Evolutionary conservation across 2,329 filamentous ascomycete genomes (phyloP).

Genomic region (Xylariales sp.): DNA sequence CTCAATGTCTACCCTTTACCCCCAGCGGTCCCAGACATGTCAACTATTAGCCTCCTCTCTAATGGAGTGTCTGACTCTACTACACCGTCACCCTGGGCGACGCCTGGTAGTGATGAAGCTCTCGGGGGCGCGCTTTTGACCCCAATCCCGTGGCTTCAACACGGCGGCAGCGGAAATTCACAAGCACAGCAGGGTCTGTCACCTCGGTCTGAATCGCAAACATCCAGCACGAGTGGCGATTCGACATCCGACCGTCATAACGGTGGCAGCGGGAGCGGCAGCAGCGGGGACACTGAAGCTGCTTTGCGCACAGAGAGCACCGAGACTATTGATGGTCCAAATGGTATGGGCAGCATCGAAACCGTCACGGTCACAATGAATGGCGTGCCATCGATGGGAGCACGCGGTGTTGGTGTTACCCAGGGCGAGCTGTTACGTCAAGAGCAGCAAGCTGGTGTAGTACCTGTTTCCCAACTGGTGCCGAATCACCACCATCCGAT

Average conservation of each 20-base stretch:
- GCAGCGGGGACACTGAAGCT: constrained; percentile 44
- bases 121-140: constrained; percentile 87
- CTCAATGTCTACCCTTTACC: constrained; percentile 80
- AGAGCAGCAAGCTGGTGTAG: constrained; percentile 77
- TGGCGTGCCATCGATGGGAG: constrained; percentile 54
- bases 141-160: constrained; percentile 81
- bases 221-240: constrained; percentile 8
- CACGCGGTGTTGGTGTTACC: constrained; percentile 56
- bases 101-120: constrained; percentile 78
- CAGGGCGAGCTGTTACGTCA: constrained; percentile 84
- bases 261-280: constrained; percentile 11
- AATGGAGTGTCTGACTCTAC: constrained; percentile 59
- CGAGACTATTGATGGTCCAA: constrained; percentile 76
- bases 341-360: constrained; percentile 74
- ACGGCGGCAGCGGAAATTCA: too few species aligned
- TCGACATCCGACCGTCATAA: constrained; percentile 21
- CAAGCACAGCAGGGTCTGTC: constrained; percentile 17
- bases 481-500: constrained; percentile 30
- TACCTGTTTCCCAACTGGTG: constrained; percentile 61
- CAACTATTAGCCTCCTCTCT: constrained; percentile 45
- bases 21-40: constrained; percentile 55
- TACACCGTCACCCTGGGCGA: constrained; percentile 29
- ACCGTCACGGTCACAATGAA: constrained; percentile 76
- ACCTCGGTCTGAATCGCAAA: constrained; percentile 13
- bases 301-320: constrained; percentile 70